Base-by-base conservation (phyloP, 306 rosid species). In the Sesbania bispinosa region DNA sequence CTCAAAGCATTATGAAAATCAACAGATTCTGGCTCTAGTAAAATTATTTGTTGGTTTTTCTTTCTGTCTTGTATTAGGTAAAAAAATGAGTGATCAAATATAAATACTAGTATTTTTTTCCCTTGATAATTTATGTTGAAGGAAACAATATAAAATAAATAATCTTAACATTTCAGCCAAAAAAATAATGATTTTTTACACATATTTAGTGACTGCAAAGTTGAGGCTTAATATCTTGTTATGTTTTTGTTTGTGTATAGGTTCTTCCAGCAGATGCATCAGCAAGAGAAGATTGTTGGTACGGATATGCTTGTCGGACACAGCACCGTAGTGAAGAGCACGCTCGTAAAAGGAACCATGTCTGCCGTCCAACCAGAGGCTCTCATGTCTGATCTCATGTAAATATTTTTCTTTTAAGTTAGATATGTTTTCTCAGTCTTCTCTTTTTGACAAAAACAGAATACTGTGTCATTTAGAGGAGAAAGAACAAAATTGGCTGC, bases 251-350 rank as follows among this genome's bases (percentile, higher is more conserved):
- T 33, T 52, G 30, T 74, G 18, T 58, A 38, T 26, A 87, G 88
- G 77, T 61, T 73, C 73, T 90, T 19, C 94, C 97, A 9, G 62
- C 74, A 0, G 96, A 83, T 14, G 92, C 87, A 50, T 41, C 71
- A 13, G 78, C 58, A 20, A 87, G 96, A 80, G 92, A 87, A 29
- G 87, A 94, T 89, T 94, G 98, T 84, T 94, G 97, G 98, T 89
- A 94, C 77, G 98, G 98, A 76, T 87, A 87, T 74, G 82, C 86
- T 54, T 94, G 98, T 61, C 82, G 96, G 27, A 94, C 98, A 13
- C 98, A 94, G 41, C 98, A 90, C 79, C 96, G 85, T 8, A 90
- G 74, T 8, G 87, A 80, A 20, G 92, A 89, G 0, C 98, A 94
- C 74, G 96, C 98, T 72, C 85, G 87, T 7, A 90, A 82, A 84